Evolutionary conservation across 495 filamentous ascomycete genomes (phyloP), one percentile per base, ranked within the genome.

Genomic region (Penicillium bovifimosum): DNA sequence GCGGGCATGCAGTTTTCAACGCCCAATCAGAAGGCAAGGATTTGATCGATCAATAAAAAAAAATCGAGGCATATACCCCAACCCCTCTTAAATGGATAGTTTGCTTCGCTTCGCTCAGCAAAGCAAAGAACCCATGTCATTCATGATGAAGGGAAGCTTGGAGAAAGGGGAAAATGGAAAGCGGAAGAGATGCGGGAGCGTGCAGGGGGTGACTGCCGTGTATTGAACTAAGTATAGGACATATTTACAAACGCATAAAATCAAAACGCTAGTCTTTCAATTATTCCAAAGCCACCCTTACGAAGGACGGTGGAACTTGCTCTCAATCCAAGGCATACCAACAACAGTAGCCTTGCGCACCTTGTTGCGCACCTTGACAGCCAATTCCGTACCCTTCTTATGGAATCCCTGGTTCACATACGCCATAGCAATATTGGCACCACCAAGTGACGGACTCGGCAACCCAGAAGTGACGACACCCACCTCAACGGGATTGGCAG

Each of bases 401-500:
- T 96, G 88, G 62, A 85, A 65, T 0, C 90, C 90, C 55, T 84
- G 79, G 70, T 84, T 83, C 55, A 98, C 75, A 65, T 97, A 98
- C 0, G 86, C 93, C 93, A 98, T 98, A 36, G 95, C 91, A 48
- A 98, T 90, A 63, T 96, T 96, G 65, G 82, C 85, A 17, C 85
- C 85, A 20, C 82, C 84, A 14, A 96, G 74, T 1, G 85, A 88
- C 6, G 92, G 93, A 59, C 86, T 90, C 0, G 93, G 93, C 55
- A 91, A 86, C 7, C 93, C 93, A 46, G 87, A 92, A 7, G 93
- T 98, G 49, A 98, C 78, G n/a, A 78, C 78, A 8, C 85, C 82
- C 32, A 84, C 69, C 31, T 61, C 46, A 41, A 66, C 58, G 6
- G 59, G 68, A n/a, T 71, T 70, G n/a, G 60, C 63, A 41, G 86